These are phyloP conservation scores for Trametes coccinea DNA, from an alignment of 768 basidiomycete species.

Conservation along the genomic window DNA sequence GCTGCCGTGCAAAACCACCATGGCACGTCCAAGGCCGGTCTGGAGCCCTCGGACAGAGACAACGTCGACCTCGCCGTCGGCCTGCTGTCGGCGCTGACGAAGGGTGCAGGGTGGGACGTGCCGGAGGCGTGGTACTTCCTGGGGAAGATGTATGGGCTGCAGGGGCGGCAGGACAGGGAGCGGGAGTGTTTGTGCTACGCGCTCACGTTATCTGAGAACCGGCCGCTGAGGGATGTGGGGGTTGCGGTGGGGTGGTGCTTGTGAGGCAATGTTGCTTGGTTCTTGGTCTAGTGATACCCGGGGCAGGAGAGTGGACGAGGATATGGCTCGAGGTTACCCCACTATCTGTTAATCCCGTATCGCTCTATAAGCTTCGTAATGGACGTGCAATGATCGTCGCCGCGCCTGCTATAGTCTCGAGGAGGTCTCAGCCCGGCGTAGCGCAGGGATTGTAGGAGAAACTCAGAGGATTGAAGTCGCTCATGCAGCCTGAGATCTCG, in stretches of 20 bases:
- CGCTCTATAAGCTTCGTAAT: slow-evolving; percentile 1
- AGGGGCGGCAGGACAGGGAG: slow-evolving; percentile 69
- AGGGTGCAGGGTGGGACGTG: slow-evolving; percentile 84
- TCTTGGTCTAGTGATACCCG: slow-evolving; percentile 10
- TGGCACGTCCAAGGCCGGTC: not conserved
- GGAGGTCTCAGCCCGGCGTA: too few relatives aligned
- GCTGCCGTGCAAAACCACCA: slow-evolving; percentile 32
- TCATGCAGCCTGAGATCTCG: not conserved
- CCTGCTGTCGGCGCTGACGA: slow-evolving; percentile 73
- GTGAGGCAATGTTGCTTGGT: not conserved
- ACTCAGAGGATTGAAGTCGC: too few relatives aligned
- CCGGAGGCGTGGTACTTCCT: slow-evolving; percentile 96
- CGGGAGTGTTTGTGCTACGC: slow-evolving; percentile 75
- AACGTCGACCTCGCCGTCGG: slow-evolving; percentile 83
- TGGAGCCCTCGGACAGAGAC: slow-evolving; percentile 31
- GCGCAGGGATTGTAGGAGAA: too few relatives aligned
- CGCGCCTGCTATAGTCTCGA: too few relatives aligned
- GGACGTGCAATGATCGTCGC: not conserved
- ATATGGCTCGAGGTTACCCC: not conserved
- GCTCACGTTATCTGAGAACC: slow-evolving; percentile 57
- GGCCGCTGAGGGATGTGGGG: slow-evolving; percentile 64
- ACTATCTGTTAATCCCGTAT: slow-evolving; percentile 7
- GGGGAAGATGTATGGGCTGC: slow-evolving; percentile 75
- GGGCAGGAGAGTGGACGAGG: not conserved
- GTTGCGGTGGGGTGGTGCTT: slow-evolving; percentile 66